Conservation (phyloP, 2,329 filamentous ascomycete genomes). For the Cladophialophora chaetospira region DNA sequence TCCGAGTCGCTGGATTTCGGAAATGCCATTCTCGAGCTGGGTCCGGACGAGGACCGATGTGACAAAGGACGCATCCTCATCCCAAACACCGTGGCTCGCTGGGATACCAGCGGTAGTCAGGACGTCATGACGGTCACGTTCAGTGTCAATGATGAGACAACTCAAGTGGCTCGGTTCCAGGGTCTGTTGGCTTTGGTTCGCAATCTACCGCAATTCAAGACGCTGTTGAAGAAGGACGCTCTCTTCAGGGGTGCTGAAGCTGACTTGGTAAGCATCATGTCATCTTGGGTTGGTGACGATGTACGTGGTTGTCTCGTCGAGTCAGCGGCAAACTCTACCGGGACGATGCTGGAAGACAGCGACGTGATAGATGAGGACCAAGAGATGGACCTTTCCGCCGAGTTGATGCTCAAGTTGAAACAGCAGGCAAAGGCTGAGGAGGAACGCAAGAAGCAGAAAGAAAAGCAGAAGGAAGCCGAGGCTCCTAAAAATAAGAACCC, state of each 20-base stretch:
- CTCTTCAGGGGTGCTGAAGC: slow-evolving; percentile 20
- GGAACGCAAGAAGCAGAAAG: slow-evolving; percentile 4
- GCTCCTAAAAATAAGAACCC: background rate
- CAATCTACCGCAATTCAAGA: slow-evolving; percentile 26
- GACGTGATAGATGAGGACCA: slow-evolving; percentile 14
- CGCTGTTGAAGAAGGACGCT: slow-evolving; percentile 22
- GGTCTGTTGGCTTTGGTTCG: slow-evolving; percentile 23
- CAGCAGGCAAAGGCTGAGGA: slow-evolving; percentile 9
- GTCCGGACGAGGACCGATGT: slow-evolving; percentile 28
- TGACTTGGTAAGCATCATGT: slow-evolving; percentile 21
- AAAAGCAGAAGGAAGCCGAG: slow-evolving; percentile 1
- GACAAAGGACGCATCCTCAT: slow-evolving; percentile 32
- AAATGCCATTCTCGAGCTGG: slow-evolving; percentile 26
- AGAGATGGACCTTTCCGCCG: slow-evolving; percentile 18
- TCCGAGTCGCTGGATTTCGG: slow-evolving; percentile 32
- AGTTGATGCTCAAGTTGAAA: slow-evolving; percentile 16
- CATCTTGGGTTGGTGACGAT: slow-evolving; percentile 28
- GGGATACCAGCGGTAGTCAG: slow-evolving; percentile 27
- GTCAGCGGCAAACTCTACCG: slow-evolving; percentile 25
- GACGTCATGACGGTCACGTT: slow-evolving; percentile 34
- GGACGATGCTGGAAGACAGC: slow-evolving; percentile 13
- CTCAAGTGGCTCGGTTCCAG: slow-evolving; percentile 29
- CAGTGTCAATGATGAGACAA: slow-evolving; percentile 32
- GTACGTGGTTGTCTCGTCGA: slow-evolving; percentile 26
- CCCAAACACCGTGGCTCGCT: slow-evolving; percentile 34